Conservation (phyloP, 2,329 filamentous ascomycete genomes). For the Colletotrichum liriopes region DNA sequence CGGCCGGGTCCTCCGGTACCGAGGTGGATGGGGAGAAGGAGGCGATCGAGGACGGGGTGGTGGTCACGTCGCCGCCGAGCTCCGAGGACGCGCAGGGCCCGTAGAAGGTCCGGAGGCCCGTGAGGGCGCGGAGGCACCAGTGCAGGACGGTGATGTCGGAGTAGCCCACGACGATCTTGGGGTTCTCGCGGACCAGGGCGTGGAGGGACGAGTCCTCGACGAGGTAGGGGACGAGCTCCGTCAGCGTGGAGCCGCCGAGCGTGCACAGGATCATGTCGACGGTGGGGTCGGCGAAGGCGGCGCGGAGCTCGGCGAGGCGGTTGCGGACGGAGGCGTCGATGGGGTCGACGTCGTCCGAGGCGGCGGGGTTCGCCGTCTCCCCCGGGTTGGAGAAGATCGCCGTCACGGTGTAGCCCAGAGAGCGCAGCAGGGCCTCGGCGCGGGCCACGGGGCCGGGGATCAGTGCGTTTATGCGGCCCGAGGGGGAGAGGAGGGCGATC, state of each 20-base stretch:
- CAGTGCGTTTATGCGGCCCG: constrained; percentile 53
- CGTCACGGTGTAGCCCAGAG: constrained; percentile 54
- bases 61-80: constrained; percentile 51
- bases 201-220: constrained; percentile 55
- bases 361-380: constrained; percentile 15
- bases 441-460: constrained; percentile 50
- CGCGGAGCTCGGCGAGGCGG: constrained; percentile 55
- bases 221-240: constrained; percentile 57
- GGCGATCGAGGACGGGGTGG: constrained; percentile 20
- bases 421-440: constrained; percentile 49
- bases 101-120: constrained; percentile 61
- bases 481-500: constrained; percentile 59
- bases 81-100: constrained; percentile 58
- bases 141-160: constrained; percentile 61
- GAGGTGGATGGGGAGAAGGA: constrained; percentile 10
- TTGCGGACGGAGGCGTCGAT: constrained; percentile 54
- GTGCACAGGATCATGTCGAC: constrained; percentile 58
- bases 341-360: constrained; percentile 43
- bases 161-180: constrained; percentile 60
- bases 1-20: background rate
- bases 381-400: constrained; percentile 47
- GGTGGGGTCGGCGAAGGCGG: constrained; percentile 54
- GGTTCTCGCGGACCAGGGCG: constrained; percentile 51
- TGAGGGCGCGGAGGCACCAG: constrained; percentile 56
- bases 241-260: constrained; percentile 57